These are phyloP conservation scores for Boletus subcaerulescens DNA, from an alignment of 768 basidiomycete species.

Conservation along the genomic window DNA sequence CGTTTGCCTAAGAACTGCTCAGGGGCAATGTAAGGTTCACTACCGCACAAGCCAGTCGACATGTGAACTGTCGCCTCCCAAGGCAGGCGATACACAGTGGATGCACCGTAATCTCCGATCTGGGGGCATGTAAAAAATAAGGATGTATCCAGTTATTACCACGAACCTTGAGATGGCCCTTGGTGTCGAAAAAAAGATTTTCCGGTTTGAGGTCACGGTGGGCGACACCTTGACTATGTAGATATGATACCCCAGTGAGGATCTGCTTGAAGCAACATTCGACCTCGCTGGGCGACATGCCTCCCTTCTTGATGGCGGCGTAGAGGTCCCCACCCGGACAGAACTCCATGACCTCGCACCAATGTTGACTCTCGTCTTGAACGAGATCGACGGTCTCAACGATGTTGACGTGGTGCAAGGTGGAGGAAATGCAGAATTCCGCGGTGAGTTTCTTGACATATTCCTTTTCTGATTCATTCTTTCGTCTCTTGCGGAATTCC, in stretches of 20 bases:
- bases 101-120: constrained; percentile 99
- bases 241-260: constrained; percentile 79
- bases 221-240: constrained; percentile 95
- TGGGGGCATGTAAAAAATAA: constrained; percentile 32
- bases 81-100: constrained; percentile 97
- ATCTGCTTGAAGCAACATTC: constrained; percentile 99
- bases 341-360: constrained; percentile 99
- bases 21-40: constrained; percentile 98
- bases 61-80: constrained; percentile 98
- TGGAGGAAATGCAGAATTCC: constrained; percentile 98
- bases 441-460: constrained; percentile 99
- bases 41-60: constrained; percentile 95
- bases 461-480: constrained; percentile 98
- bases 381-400: constrained; percentile 99
- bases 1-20: constrained; percentile 97
- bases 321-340: constrained; percentile 98
- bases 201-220: constrained; percentile 99
- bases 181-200: constrained; percentile 91
- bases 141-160: neutral
- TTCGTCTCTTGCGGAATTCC: constrained; percentile 98
- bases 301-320: constrained; percentile 97
- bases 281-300: constrained; percentile 87
- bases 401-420: constrained; percentile 88
- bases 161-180: constrained; percentile 88
- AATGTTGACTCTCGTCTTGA: constrained; percentile 94